These are phyloP conservation scores for Amanita pallidorosea DNA, from an alignment of 768 basidiomycete species.

Conservation along the genomic window DNA sequence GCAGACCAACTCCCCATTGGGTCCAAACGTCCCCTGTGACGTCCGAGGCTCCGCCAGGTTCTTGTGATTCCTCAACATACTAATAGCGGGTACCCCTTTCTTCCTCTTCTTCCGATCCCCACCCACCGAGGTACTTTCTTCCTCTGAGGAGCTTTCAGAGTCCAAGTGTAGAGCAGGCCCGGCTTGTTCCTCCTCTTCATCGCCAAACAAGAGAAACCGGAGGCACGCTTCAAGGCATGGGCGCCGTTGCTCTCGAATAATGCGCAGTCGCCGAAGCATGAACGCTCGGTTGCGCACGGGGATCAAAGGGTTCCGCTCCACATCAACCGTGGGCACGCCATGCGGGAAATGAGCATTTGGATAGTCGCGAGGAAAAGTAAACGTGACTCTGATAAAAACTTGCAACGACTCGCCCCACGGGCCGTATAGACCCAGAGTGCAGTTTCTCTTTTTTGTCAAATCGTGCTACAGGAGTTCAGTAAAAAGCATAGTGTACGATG, in stretches of 20 bases:
- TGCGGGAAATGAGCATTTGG: conserved; percentile 51
- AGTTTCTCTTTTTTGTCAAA: conserved; percentile 3
- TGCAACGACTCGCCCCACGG: conserved; percentile 34
- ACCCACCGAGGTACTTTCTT: background rate
- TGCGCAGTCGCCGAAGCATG: conserved; percentile 67
- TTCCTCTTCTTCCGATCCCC: conserved; percentile 17
- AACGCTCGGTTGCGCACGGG: conserved; percentile 66
- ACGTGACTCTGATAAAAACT: conserved; percentile 35
- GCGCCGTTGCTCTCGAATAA: conserved; percentile 58
- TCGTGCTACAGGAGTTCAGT: conserved; percentile 7
- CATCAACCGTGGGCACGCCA: conserved; percentile 63
- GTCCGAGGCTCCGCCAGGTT: conserved; percentile 79
- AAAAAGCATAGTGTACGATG: background rate
- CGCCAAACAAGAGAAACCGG: conserved; percentile 65
- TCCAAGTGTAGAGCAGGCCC: conserved; percentile 27
- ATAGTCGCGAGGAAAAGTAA: conserved; percentile 82
- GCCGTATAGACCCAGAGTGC: conserved; percentile 5
- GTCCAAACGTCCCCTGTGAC: conserved; percentile 83
- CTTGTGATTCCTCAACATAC: conserved; percentile 53
- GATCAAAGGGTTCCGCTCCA: conserved; percentile 78
- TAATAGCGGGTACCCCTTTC: conserved; percentile 33
- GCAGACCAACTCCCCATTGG: conserved; percentile 79
- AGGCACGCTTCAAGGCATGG: conserved; percentile 83
- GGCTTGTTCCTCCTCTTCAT: conserved; percentile 45
- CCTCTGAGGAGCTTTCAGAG: conserved; percentile 55